Percentiles rank a stretch among this genome's conserved stretches.
Conservation (phyloP, 73 alveolate genomes). For the Uronychia binucleata region DNA sequence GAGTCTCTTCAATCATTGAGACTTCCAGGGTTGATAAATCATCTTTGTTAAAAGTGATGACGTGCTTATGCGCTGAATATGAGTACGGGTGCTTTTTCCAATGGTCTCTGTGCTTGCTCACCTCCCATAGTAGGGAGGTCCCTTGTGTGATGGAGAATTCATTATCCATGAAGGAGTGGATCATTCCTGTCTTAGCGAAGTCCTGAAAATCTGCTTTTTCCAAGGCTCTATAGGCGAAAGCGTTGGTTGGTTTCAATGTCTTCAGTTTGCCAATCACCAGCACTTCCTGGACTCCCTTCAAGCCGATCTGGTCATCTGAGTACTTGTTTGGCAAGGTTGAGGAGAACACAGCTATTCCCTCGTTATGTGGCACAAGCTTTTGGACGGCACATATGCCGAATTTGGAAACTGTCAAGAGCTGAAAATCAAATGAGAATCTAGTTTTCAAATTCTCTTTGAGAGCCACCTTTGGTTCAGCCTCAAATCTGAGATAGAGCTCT, state of each 20-base stretch:
- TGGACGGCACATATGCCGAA: neutral
- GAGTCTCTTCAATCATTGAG: neutral
- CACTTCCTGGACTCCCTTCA: neutral
- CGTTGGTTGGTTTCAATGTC: neutral
- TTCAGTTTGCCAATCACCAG: neutral
- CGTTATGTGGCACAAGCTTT: neutral
- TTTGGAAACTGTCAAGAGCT: no score
- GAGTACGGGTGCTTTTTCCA: neutral
- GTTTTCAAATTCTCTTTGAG: neutral
- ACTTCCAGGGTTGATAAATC: neutral
- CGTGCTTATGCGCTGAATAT: neutral
- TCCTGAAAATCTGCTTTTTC: neutral
- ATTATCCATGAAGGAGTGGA: neutral
- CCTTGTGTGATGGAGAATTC: neutral
- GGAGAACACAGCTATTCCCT: neutral
- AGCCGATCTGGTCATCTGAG: neutral
- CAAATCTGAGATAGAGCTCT: neutral
- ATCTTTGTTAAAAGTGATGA: no score
- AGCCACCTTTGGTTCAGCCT: neutral
- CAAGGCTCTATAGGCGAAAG: neutral
- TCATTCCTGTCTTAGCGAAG: neutral
- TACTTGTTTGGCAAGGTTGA: neutral
- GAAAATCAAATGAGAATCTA: neutral
- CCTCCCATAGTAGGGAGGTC: neutral
- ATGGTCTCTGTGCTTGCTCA: neutral